phyloP scores from a whole-genome alignment of 352 stramenopile genomes.

The Pythium dissimile region DNA sequence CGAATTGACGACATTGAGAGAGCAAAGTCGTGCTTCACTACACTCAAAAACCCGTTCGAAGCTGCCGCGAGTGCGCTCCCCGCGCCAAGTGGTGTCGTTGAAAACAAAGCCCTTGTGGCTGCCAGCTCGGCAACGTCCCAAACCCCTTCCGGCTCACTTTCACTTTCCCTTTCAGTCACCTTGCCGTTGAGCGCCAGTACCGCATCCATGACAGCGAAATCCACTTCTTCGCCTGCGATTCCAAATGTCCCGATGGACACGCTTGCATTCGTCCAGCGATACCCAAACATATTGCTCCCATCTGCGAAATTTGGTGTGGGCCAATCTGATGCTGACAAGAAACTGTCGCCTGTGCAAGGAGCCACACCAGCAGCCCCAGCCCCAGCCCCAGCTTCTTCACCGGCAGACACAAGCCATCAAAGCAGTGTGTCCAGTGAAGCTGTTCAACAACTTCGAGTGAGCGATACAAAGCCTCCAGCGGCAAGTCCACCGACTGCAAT shows the following conservation, averaged over 20 bases:
- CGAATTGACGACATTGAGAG: slow-evolving; percentile 76
- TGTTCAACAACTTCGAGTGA: not conserved
- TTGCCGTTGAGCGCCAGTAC: slow-evolving; percentile 7
- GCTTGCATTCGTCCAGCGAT: slow-evolving; percentile 40
- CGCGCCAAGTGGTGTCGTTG: too few species aligned
- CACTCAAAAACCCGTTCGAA: slow-evolving; percentile 27
- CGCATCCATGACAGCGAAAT: not conserved
- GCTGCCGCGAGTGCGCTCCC: slow-evolving; percentile 9
- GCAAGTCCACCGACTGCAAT: slow-evolving; percentile 4
- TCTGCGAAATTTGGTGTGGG: slow-evolving; percentile 22
- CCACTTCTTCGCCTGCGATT: slow-evolving; percentile 10
- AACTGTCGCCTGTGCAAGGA: not conserved
- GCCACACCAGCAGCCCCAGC: slow-evolving; percentile 2
- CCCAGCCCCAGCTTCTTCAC: too few species aligned
- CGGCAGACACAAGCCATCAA: slow-evolving; percentile 2
- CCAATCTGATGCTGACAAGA: slow-evolving; percentile 8
- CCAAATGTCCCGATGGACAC: slow-evolving; percentile 32
- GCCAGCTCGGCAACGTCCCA: not conserved
- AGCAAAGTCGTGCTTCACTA: slow-evolving; percentile 48
- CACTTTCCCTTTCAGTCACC: slow-evolving; percentile 23
- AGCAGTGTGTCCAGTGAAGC: not conserved
- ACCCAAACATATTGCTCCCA: slow-evolving; percentile 61
- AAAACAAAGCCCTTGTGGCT: not conserved
- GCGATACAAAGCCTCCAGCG: not conserved
- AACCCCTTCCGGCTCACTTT: too few species aligned